These are phyloP conservation scores for Tephrocybe sp. DNA, from an alignment of 768 basidiomycete species.

Conservation along the genomic window DNA sequence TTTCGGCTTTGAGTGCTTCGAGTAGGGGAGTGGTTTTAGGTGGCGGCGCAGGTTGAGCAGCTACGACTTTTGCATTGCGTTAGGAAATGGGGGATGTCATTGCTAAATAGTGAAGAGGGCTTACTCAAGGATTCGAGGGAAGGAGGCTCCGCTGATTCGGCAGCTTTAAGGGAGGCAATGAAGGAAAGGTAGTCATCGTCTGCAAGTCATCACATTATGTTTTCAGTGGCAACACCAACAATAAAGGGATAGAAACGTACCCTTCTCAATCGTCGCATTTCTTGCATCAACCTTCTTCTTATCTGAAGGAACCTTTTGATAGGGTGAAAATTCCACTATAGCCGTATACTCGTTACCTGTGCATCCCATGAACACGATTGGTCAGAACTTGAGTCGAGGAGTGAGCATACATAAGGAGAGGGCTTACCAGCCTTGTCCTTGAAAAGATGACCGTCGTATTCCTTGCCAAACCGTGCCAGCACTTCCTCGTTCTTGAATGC, in stretches of 20 bases:
- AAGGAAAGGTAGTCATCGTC: constrained; percentile 87
- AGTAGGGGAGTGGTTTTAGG: constrained; percentile 90
- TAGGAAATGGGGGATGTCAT: too few species aligned
- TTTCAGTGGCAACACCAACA: neutral
- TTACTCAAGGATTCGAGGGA: constrained; percentile 65
- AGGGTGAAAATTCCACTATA: constrained; percentile 92
- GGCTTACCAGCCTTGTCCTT: constrained; percentile 84
- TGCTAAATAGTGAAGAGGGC: constrained; percentile 20
- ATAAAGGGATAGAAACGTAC: constrained; percentile 34
- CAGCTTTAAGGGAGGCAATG: constrained; percentile 64
- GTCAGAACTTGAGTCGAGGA: too few species aligned
- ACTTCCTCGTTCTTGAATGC: constrained; percentile 78
- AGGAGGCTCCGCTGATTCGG: constrained; percentile 50
- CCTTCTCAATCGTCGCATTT: constrained; percentile 88
- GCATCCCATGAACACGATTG: neutral
- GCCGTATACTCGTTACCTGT: constrained; percentile 86
- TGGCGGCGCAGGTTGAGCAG: constrained; percentile 53
- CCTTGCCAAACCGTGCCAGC: constrained; percentile 73
- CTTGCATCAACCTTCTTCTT: constrained; percentile 77
- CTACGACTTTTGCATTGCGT: constrained; percentile 64
- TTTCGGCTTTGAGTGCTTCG: constrained; percentile 89
- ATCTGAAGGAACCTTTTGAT: constrained; percentile 80
- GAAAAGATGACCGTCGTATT: constrained; percentile 91
- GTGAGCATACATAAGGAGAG: neutral
- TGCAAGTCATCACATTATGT: constrained; percentile 31